phyloP scores from a whole-genome alignment of 106 monocot genomes.

The Hemerocallis citrina region DNA sequence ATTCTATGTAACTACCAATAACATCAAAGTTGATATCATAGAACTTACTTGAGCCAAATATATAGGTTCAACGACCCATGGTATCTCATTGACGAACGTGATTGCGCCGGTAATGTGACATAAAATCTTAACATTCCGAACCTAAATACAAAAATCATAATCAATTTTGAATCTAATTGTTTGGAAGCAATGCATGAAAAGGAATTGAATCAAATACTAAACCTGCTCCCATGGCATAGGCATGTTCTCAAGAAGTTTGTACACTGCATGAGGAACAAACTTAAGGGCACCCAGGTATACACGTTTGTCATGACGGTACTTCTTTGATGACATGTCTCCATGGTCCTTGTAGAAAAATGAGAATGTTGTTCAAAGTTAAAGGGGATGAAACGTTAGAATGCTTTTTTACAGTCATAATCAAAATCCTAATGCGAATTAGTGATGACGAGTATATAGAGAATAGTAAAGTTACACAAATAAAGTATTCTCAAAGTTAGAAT shows the following conservation, averaged over 20 bases:
- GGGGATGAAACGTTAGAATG: neutral
- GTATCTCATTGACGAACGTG: constrained; percentile 97
- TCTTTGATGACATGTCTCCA: constrained; percentile 99
- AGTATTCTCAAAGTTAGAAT: too few relatives aligned
- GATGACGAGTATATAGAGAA: too few relatives aligned
- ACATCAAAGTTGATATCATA: neutral
- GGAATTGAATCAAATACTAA: neutral
- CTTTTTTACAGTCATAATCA: neutral
- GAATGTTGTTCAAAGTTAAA: neutral
- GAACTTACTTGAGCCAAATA: constrained; percentile 83
- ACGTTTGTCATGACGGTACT: constrained; percentile 95
- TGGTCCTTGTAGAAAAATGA: constrained; percentile 58
- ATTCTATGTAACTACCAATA: too few relatives aligned
- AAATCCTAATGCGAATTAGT: neutral
- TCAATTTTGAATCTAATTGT: neutral
- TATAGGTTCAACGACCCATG: constrained; percentile 98
- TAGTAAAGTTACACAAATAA: too few relatives aligned
- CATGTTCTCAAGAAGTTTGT: constrained; percentile 99
- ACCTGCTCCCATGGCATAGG: constrained; percentile 99
- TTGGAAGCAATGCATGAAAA: neutral
- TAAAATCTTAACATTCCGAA: constrained; percentile 91
- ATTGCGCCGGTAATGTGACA: constrained; percentile 99
- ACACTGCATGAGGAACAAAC: constrained; percentile 98
- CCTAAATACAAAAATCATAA: constrained; percentile 29
- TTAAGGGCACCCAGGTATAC: constrained; percentile 98